These are phyloP conservation scores for Anisodus acutangulus DNA, from an alignment of 257 asterid species.

Conservation along the genomic window DNA sequence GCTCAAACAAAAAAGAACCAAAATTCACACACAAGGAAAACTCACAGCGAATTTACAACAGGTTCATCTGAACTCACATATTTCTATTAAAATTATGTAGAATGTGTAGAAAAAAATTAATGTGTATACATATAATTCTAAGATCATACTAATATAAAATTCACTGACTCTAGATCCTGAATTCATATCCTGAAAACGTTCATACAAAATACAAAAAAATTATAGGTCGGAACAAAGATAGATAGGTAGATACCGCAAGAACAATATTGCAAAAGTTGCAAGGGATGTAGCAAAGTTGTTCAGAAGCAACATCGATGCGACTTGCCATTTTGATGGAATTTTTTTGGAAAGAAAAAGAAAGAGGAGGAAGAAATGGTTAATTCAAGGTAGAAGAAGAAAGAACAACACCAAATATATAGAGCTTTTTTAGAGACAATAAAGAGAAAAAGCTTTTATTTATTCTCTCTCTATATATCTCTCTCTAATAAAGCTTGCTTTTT, in stretches of 20 bases:
- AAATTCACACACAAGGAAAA: not conserved
- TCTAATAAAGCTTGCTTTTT: conserved; percentile 35
- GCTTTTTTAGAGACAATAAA: not conserved
- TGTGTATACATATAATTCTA: not conserved
- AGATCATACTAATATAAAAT: not conserved
- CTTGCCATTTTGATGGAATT: conserved; percentile 40
- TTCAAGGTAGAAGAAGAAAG: conserved; percentile 10
- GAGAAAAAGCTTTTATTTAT: conserved; percentile 27
- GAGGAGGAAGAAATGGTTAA: conserved; percentile 24
- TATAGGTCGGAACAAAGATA: not conserved
- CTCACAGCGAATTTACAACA: not conserved
- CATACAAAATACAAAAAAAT: not conserved
- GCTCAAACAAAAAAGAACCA: not conserved
- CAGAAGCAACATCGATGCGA: conserved; percentile 59
- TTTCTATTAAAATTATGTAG: not conserved
- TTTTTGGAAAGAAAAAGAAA: not conserved
- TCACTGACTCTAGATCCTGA: not conserved
- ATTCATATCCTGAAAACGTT: not conserved
- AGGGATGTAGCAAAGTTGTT: conserved; percentile 89
- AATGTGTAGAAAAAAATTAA: too few species aligned
- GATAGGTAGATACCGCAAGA: conserved; percentile 68
- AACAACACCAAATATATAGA: conserved; percentile 28
- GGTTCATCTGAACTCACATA: not conserved
- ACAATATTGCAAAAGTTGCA: conserved; percentile 89
- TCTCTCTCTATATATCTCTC: conserved; percentile 34